Evolutionary conservation across 331 rosid species (phyloP), one percentile per base, ranked within the genome.

Genomic region (Arachis monticola): DNA sequence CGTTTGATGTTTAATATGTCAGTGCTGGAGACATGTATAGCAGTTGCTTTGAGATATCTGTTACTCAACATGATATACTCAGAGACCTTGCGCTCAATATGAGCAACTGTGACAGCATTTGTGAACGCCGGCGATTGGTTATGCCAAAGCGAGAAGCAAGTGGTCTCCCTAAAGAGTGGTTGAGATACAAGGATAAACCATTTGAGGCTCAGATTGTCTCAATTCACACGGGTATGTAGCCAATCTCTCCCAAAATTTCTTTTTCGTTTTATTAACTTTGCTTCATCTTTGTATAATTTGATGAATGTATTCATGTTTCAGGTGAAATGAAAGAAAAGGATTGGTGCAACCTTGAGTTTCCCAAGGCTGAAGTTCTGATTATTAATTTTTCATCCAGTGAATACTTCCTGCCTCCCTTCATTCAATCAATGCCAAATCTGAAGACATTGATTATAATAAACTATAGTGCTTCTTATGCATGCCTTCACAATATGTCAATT

Each of bases 301-400:
- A 76, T 61, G 30, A 52, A 65, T 73, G 73, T 38, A 38, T 38
- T 85, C 27, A 59, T 78, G 55, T 59, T 65, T 65, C 81, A 94
- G 99, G 97, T 74, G 92, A 87, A 77, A 94, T 94, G 99, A 76
- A 79, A 44, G 89, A 92, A 83, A 67, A 63, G 81, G 97, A 92
- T 46, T 94, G 99, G 99, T 82, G 78, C 50, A 81, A 75, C 1
- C 79, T 94, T 81, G 85, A 83, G 27, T 87, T 94, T 74, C 99
- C 99, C 0, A 85, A 82, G 69, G 93, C 96, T 5, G 93, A 90
- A 82, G 97, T 94, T 72, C 85, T 94, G 71, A 87, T 94, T n/a
- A 70, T 94, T 56, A 92, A 94, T 75, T 94, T 94, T 79, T 57
- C 97, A 14, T 82, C 99, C 0, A 75, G 62, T 32, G 84, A 90